Evolutionary conservation across 805 yeast genomes (phyloP).

Genomic region (Priceomyces haplophilus): DNA sequence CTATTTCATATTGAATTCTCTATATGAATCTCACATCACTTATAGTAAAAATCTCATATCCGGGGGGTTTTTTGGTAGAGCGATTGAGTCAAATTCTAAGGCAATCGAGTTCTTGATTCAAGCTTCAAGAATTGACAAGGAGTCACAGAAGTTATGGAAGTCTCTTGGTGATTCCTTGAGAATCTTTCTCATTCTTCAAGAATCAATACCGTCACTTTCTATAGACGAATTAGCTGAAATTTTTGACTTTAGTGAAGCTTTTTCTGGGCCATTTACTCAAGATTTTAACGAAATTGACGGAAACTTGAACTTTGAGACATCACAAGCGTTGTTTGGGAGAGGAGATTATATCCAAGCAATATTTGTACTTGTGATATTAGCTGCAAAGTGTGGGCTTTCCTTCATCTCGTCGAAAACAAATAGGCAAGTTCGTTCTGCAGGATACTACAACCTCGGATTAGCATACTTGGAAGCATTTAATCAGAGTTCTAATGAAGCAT

Average conservation of each 20-base stretch:
- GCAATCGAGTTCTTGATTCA: slow-evolving; percentile 44
- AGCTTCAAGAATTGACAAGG: slow-evolving; percentile 33
- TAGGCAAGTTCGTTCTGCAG: slow-evolving; percentile 52
- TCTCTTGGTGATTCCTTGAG: slow-evolving; percentile 55
- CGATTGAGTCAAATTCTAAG: slow-evolving; percentile 45
- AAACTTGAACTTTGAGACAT: slow-evolving; percentile 14
- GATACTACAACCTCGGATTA: slow-evolving; percentile 68
- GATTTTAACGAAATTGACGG: slow-evolving; percentile 11
- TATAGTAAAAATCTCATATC: slow-evolving; percentile 50
- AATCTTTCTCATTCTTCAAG: slow-evolving; percentile 54
- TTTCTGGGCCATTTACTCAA: slow-evolving; percentile 21
- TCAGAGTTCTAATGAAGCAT: slow-evolving; percentile 12
- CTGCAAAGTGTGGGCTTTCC: slow-evolving; percentile 45
- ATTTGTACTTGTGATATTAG: slow-evolving; percentile 39
- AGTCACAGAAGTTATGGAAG: slow-evolving; percentile 64
- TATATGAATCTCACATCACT: slow-evolving; percentile 55
- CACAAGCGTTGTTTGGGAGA: slow-evolving; percentile 11
- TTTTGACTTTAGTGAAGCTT: slow-evolving; percentile 12
- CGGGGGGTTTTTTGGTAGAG: slow-evolving; percentile 67
- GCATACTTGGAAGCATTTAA: slow-evolving; percentile 49
- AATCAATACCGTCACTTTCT: slow-evolving; percentile 51
- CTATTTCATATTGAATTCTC: slow-evolving; percentile 35
- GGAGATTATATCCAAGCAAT: slow-evolving; percentile 14
- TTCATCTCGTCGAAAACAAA: slow-evolving; percentile 35
- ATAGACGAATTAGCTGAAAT: slow-evolving; percentile 19